Evolutionary conservation across 1,139 yeast species (phyloP).

Genomic region (Zygosaccharomyces pseudobailii): DNA sequence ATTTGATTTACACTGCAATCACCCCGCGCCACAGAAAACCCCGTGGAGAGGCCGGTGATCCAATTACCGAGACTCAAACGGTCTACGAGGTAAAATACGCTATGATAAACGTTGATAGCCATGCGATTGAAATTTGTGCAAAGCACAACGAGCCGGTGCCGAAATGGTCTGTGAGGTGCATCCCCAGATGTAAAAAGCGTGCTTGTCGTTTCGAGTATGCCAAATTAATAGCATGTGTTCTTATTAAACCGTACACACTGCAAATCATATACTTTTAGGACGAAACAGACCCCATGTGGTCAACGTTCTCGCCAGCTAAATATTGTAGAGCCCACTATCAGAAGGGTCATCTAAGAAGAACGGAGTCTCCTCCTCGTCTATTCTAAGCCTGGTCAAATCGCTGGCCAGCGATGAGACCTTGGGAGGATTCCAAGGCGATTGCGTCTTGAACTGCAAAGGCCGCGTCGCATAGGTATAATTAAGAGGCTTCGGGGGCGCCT

Average conservation of each 20-base stretch:
- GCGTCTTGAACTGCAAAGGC: conserved; percentile 6
- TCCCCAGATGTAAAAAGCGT: too few relatives aligned
- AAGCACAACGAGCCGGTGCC: too few relatives aligned
- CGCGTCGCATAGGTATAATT: conserved; percentile 6
- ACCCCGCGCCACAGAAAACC: not conserved
- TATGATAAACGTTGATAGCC: not conserved
- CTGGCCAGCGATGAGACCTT: conserved; percentile 5
- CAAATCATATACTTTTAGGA: not conserved
- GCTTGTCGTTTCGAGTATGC: not conserved
- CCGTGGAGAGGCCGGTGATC: not conserved
- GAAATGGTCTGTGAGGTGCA: not conserved
- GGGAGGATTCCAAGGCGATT: conserved; percentile 8
- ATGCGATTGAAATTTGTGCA: not conserved
- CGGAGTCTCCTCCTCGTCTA: conserved; percentile 19
- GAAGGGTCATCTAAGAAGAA: conserved; percentile 15
- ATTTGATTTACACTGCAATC: not conserved
- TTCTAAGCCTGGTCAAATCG: conserved; percentile 15
- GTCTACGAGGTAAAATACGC: not conserved
- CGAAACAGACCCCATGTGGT: not conserved
- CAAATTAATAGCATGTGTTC: not conserved
- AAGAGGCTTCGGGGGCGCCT: conserved; percentile 5
- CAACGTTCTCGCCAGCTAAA: not conserved
- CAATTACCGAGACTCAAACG: not conserved
- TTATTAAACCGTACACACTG: conserved; percentile 3
- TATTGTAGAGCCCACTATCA: not conserved